These are phyloP conservation scores for Excoecaria agallocha DNA, from an alignment of 345 rosid species.

Conservation along the genomic window DNA sequence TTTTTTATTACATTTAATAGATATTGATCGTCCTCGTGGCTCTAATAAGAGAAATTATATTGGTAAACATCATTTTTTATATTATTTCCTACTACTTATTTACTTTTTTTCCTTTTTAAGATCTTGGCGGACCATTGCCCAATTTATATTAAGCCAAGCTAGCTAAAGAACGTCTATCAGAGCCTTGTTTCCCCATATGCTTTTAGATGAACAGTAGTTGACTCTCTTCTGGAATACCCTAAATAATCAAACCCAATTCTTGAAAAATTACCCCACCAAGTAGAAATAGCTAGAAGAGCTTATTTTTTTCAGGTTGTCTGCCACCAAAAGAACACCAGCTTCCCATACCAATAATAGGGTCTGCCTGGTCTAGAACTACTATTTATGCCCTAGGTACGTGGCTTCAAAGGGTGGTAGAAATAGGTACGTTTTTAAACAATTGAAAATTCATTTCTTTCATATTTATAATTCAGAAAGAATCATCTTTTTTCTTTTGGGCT, in stretches of 20 bases:
- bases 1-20: no score
- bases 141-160: constrained; percentile 2
- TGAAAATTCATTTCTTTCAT: not conserved
- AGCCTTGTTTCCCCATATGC: not conserved
- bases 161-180: not conserved
- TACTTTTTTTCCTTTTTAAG: no score
- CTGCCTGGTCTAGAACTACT: not conserved
- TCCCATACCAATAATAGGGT: constrained; percentile 15
- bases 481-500: constrained; percentile 16
- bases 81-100: no score
- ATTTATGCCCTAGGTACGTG: not conserved
- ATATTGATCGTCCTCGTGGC: no score
- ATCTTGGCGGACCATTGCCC: not conserved
- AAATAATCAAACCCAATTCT: not conserved
- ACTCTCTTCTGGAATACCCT: not conserved
- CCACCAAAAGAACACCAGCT: constrained; percentile 27
- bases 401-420: not conserved
- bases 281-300: not conserved
- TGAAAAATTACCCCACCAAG: constrained; percentile 6
- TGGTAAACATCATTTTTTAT: no score
- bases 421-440: not conserved
- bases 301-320: constrained; percentile 22
- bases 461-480: constrained; percentile 6
- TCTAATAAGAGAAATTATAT: no score
- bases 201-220: not conserved